A percentile compares a stretch with the other conserved stretches of the same genome.
Evolutionary conservation across 106 monocot species (phyloP).

Genomic region (Chionographis japonica): DNA sequence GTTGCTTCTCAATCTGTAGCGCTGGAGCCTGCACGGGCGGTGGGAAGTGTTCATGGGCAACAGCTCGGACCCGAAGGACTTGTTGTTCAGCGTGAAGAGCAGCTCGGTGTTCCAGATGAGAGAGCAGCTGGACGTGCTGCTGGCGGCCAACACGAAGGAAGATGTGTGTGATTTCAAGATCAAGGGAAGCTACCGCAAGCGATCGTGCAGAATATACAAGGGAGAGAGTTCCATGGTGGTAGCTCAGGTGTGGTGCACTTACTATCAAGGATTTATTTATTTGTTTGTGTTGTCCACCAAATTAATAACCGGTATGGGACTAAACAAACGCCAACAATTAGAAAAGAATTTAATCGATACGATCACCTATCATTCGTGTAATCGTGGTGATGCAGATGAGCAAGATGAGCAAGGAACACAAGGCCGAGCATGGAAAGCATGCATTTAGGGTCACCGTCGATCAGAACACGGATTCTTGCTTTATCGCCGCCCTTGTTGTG

Average conservation of each 20-base stretch:
- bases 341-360: no score
- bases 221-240: slow-evolving; percentile 11
- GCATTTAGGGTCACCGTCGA: not conserved
- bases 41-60: not conserved
- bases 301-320: no score
- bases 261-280: no score
- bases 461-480: not conserved
- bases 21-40: not conserved
- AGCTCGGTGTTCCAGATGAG: not conserved
- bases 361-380: no score
- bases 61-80: not conserved
- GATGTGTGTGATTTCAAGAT: slow-evolving; percentile 24
- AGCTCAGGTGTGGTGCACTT: slow-evolving; percentile 20
- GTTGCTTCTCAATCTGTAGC: not conserved
- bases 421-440: not conserved
- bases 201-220: slow-evolving; percentile 9
- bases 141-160: slow-evolving; percentile 13
- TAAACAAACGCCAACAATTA: no score
- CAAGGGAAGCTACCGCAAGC: slow-evolving; percentile 18
- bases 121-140: not conserved
- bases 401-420: not conserved
- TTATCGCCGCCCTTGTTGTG: not conserved
- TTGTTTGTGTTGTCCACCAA: no score
- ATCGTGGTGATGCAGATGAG: not conserved
- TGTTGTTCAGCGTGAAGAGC: not conserved